Conservation (phyloP, 2,329 filamentous ascomycete species). For the Diaporthe australafricana region DNA sequence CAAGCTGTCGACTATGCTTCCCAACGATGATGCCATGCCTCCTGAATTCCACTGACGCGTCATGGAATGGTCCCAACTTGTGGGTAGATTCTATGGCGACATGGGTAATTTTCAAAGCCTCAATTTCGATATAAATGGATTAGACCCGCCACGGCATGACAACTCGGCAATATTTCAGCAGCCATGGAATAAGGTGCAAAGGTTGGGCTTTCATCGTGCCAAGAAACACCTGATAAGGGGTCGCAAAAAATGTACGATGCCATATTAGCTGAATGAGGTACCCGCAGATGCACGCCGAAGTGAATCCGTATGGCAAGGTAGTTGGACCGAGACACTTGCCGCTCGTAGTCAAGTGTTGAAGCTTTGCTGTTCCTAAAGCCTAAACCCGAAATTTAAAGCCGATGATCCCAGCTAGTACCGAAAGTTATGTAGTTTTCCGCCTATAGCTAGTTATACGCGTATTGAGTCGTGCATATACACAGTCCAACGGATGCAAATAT, state of each 20-base stretch:
- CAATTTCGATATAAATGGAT: not conserved
- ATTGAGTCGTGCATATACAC: not conserved
- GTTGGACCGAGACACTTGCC: no score
- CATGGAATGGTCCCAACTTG: no score
- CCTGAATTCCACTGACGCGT: no score
- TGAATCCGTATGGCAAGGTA: not conserved
- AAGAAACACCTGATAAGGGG: not conserved
- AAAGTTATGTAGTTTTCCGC: no score
- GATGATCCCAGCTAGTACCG: no score
- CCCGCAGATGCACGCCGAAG: not conserved
- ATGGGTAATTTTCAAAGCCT: not conserved
- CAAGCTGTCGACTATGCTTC: no score
- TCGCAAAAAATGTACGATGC: not conserved
- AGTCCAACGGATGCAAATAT: not conserved
- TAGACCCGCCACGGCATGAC: not conserved
- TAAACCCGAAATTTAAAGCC: not conserved
- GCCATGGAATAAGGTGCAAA: not conserved
- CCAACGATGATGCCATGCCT: no score
- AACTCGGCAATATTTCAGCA: not conserved
- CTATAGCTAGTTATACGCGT: not conserved
- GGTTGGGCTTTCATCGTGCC: not conserved
- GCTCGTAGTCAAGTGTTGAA: no score
- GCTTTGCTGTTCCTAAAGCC: not conserved
- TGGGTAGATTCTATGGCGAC: no score
- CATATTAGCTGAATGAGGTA: not conserved